Percentiles rank a stretch among this genome's conserved stretches.
phyloP scores from a whole-genome alignment of 2,329 filamentous ascomycete species.

The Monosporascus sp. region DNA sequence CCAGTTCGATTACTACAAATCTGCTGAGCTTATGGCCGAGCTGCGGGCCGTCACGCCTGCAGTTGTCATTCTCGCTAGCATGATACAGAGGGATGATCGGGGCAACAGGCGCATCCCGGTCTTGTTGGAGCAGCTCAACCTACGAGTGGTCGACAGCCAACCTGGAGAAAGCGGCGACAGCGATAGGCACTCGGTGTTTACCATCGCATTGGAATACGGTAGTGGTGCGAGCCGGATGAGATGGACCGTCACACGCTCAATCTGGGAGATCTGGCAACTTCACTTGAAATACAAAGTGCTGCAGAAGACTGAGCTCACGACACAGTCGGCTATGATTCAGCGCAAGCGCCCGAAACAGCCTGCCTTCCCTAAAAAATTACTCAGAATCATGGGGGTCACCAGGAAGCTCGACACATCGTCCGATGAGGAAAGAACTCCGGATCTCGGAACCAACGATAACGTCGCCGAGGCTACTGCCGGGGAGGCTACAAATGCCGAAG shows the following conservation, averaged over 20 bases:
- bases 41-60: constrained; percentile 87
- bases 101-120: constrained; percentile 93
- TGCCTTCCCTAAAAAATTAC: constrained; percentile 81
- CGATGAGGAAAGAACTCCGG: constrained; percentile 54
- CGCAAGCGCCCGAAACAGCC: constrained; percentile 75
- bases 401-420: constrained; percentile 68
- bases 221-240: constrained; percentile 94
- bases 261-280: constrained; percentile 86
- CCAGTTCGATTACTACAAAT: constrained; percentile 89
- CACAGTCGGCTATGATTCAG: constrained; percentile 60
- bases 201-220: constrained; percentile 91
- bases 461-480: constrained; percentile 37
- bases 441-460: constrained; percentile 32
- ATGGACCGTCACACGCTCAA: constrained; percentile 84
- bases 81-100: constrained; percentile 96
- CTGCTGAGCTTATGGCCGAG: constrained; percentile 93
- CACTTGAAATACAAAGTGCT: constrained; percentile 92
- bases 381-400: constrained; percentile 81
- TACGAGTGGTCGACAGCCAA: constrained; percentile 76
- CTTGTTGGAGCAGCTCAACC: constrained; percentile 87
- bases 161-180: constrained; percentile 56
- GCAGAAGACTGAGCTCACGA: constrained; percentile 76
- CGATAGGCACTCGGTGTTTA: constrained; percentile 77
- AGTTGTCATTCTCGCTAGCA: constrained; percentile 89
- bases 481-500: constrained; percentile 49